Evolutionary conservation across 768 basidiomycete genomes (phyloP).

Genomic region (Lactarius trivialis): DNA sequence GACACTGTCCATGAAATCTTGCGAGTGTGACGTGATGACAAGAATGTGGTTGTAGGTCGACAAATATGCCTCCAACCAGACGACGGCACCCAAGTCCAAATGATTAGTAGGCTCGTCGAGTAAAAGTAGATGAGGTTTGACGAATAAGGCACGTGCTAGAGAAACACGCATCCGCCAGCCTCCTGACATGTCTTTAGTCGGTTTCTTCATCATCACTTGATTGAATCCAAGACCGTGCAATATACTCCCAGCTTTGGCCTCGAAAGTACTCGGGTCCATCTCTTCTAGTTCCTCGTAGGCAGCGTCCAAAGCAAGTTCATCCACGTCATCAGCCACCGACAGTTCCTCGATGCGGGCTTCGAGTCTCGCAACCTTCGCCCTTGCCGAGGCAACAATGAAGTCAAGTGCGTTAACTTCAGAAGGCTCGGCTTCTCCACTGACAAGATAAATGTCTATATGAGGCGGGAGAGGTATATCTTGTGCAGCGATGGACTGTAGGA

Average conservation of each 20-base stretch:
- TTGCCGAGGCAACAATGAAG: constrained; percentile 91
- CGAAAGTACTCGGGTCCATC: constrained; percentile 92
- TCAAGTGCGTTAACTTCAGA: constrained; percentile 94
- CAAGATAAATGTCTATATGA: constrained; percentile 97
- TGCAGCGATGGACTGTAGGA: constrained; percentile 91
- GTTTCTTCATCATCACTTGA: constrained; percentile 87
- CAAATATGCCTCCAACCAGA: constrained; percentile 97
- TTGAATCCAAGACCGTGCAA: constrained; percentile 96
- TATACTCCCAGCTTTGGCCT: constrained; percentile 91
- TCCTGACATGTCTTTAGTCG: constrained; percentile 98
- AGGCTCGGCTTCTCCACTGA: constrained; percentile 92
- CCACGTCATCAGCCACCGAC: constrained; percentile 81
- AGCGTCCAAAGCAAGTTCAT: constrained; percentile 80
- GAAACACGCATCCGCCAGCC: constrained; percentile 99
- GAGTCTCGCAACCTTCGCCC: constrained; percentile 85
- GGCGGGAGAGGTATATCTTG: constrained; percentile 91
- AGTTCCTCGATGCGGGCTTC: constrained; percentile 93
- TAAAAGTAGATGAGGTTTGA: constrained; percentile 92
- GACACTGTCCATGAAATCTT: constrained; percentile 97
- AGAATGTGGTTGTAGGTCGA: constrained; percentile 98
- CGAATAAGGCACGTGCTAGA: constrained; percentile 88
- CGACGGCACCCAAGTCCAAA: constrained; percentile 94
- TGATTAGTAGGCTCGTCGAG: constrained; percentile 94
- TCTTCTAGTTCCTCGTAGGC: constrained; percentile 97
- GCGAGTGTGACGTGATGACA: constrained; percentile 96